Conservation (phyloP, 179 eudicot genomes). For the Nepenthes alata region DNA sequence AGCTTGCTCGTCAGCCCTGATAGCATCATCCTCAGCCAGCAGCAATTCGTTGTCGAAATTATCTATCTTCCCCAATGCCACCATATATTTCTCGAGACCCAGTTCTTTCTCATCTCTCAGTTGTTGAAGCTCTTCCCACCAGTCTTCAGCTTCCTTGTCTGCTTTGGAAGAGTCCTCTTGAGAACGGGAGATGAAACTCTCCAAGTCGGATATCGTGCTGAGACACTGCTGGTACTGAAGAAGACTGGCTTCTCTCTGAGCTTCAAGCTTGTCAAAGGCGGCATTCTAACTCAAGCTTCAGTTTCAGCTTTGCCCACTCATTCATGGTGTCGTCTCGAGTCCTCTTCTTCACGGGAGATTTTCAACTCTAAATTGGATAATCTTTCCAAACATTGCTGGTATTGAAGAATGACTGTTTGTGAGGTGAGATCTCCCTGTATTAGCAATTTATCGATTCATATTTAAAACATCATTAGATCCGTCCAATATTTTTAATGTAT, state of each 20-base stretch:
- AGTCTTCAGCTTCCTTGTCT: slow-evolving; percentile 36
- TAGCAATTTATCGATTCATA: slow-evolving; percentile 48
- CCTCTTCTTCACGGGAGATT: slow-evolving; percentile 43
- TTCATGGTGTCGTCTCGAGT: slow-evolving; percentile 40
- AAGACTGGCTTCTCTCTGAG: slow-evolving; percentile 61
- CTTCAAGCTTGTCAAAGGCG: slow-evolving; percentile 42
- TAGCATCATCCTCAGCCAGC: slow-evolving; percentile 57
- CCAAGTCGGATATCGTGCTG: slow-evolving; percentile 48
- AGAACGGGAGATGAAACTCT: slow-evolving; percentile 31
- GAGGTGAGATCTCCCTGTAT: slow-evolving; percentile 67
- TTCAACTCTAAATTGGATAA: slow-evolving; percentile 58
- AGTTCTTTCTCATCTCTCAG: slow-evolving; percentile 47
- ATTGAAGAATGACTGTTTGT: slow-evolving; percentile 51
- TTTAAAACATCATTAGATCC: background rate
- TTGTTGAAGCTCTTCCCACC: slow-evolving; percentile 41
- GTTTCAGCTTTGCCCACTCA: slow-evolving; percentile 83
- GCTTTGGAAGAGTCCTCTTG: slow-evolving; percentile 40
- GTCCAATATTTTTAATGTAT: background rate
- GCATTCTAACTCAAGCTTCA: slow-evolving; percentile 52
- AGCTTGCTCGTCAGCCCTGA: slow-evolving; percentile 38
- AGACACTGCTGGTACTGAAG: slow-evolving; percentile 52
- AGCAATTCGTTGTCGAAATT: slow-evolving; percentile 50
- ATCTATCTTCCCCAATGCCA: slow-evolving; percentile 54
- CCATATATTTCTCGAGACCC: slow-evolving; percentile 50
- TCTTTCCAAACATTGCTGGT: slow-evolving; percentile 50